These are phyloP conservation scores for Zopfochytrium polystomum DNA, from an alignment of 371 early-diverging fungal genomes.

Conservation along the genomic window DNA sequence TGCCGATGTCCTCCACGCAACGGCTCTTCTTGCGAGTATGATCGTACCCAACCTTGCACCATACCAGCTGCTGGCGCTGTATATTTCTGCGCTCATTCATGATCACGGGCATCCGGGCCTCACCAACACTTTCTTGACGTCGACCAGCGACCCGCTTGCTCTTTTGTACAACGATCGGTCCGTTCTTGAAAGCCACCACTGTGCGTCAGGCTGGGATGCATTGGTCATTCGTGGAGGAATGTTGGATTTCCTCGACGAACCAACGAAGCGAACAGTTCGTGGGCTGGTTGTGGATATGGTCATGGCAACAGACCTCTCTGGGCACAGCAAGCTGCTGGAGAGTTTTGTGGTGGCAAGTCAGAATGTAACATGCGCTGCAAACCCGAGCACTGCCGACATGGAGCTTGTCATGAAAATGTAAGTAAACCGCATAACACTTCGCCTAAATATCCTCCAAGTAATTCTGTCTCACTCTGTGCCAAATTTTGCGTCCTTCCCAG, in stretches of 20 bases:
- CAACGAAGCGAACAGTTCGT: constrained; percentile 21
- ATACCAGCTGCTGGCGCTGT: too few species aligned
- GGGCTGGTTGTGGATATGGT: constrained; percentile 40
- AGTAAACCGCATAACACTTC: too few species aligned
- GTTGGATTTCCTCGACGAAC: constrained; percentile 31
- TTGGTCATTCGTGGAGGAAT: too few species aligned
- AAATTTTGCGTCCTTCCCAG: constrained; percentile 44
- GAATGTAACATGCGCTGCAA: constrained; percentile 56
- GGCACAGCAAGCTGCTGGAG: too few species aligned
- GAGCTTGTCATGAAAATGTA: constrained; percentile 52
- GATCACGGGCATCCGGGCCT: constrained; percentile 46
- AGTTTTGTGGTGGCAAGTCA: too few species aligned
- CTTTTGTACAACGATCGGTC: constrained; percentile 54
- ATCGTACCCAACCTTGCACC: too few species aligned
- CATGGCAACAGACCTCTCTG: constrained; percentile 49
- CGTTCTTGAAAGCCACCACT: constrained; percentile 57
- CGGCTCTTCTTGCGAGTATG: constrained; percentile 40
- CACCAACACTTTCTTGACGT: constrained; percentile 45
- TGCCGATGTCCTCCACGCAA: constrained; percentile 51
- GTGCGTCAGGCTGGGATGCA: too few species aligned
- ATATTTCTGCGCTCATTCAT: constrained; percentile 27
- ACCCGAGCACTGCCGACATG: too few species aligned
- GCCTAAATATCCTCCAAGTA: too few species aligned
- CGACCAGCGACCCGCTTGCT: constrained; percentile 39
- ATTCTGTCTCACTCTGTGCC: constrained; percentile 27